Base-by-base conservation (phyloP, 1,284 basidiomycete genomes). In the Ceraceosorus bombacis region DNA sequence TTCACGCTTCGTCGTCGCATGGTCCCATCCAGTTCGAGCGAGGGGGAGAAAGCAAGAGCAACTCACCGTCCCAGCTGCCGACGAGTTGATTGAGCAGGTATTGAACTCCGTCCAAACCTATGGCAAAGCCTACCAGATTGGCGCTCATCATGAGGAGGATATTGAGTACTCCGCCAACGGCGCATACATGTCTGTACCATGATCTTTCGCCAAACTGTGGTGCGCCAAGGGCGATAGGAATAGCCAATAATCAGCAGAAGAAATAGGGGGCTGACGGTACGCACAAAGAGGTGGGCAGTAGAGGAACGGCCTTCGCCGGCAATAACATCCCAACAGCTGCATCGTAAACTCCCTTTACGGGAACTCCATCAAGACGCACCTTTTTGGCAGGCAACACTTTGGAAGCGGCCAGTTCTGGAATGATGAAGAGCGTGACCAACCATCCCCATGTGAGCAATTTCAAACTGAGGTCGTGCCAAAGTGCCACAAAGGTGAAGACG, bases 401-500 rank as follows among this genome's bases (percentile, higher is more conserved):
- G 17, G 81, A 79, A 0, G 85, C 87, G 2, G 84, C 61, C 15
- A 95, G 74, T 78, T 98, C 94, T 0, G 94, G 94, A 1, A 93
- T 67, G 60, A 99, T 86, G 78, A 99, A 96, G 49, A 95, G 72
- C 68, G 85, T 89, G 58, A 95, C 83, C 8, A 96, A 85, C 94
- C 94, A 98, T 0, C 94, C 94, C 95, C 95, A 99, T 0, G 90
- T 86, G 0, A 99, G 82, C 5, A 98, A 82, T 53, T 83, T 84
- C 78, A 95, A 87, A 0, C 88, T 88, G 0, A 98, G 81, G 76
- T 97, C 94, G 73, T 98, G 94, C 95, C 95, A 99, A 12, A 98
- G 80, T 0, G 95, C 95, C n/a, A 97, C 94, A 75, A 99, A 98
- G 0, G 93, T 88, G 81, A 98, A 98, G 39, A 96, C 86, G 15